Evolutionary conservation across 768 basidiomycete genomes (phyloP).

Genomic region (Tulasnella sp.): DNA sequence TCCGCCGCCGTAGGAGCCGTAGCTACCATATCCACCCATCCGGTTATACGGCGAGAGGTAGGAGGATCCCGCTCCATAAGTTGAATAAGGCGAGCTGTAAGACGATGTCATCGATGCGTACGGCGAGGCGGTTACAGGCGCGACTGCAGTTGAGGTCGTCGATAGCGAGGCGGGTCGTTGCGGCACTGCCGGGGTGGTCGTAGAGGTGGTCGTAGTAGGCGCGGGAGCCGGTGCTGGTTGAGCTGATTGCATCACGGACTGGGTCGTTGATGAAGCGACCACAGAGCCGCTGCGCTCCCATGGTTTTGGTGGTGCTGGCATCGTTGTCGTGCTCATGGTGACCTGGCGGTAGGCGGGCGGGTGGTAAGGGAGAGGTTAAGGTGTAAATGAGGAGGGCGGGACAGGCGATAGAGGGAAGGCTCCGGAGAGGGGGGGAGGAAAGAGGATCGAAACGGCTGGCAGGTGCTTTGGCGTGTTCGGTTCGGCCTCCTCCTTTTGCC

Average conservation of each 20-base stretch:
- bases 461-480: neutral
- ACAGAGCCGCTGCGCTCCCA: slow-evolving; percentile 71
- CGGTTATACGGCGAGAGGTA: slow-evolving; percentile 48
- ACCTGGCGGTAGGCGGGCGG: neutral
- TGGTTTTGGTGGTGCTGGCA: slow-evolving; percentile 70
- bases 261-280: slow-evolving; percentile 41
- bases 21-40: slow-evolving; percentile 49
- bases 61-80: slow-evolving; percentile 40
- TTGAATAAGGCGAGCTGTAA: slow-evolving; percentile 47
- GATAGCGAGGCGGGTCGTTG: slow-evolving; percentile 32
- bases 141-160: slow-evolving; percentile 38
- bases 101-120: slow-evolving; percentile 33
- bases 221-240: slow-evolving; percentile 41
- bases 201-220: slow-evolving; percentile 43
- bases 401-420: neutral
- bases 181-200: slow-evolving; percentile 37
- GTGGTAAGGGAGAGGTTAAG: neutral
- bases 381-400: neutral
- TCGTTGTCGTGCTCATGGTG: slow-evolving; percentile 13
- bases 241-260: slow-evolving; percentile 18
- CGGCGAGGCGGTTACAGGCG: slow-evolving; percentile 20
- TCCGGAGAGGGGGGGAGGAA: neutral
- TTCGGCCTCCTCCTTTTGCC: neutral
- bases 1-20: slow-evolving; percentile 44
- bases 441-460: neutral